Evolutionary conservation across 352 stramenopile species (phyloP), one percentile per base, ranked within the genome.

Genomic region (Phytophthora sp.): DNA sequence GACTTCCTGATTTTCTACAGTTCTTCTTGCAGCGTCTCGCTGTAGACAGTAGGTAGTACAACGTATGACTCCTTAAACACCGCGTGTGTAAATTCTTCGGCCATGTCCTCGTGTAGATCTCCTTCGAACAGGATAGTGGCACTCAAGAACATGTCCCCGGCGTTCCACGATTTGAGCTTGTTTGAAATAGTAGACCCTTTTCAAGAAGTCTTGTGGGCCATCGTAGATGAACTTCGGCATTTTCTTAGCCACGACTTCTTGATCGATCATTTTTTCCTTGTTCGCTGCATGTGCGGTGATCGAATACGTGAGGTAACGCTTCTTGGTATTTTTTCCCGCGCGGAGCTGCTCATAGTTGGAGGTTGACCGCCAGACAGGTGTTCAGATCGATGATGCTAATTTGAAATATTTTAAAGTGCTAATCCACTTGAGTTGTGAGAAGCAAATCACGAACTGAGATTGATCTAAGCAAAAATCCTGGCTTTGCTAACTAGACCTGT

Each of bases 181-280:
- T 1, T 49, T 20, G 24, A 55, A 55, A 12, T 24, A 12, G 8
- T 60, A 60, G 11, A 33, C 24, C 47, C 39, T 60, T n/a, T 60
- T 38, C 1, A 55, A 16, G 21, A 66, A 55, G 39, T 59, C 38
- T 33, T 66, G 52, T 1, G 49, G 58, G 3, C 30, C 58, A 6
- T 49, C 49, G 3, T 66, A 47, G n/a, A 50, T 66, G 29, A 66
- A 59, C 39, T 66, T 60, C 1, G 49, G 21, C 49, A 66, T 55
- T 24, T 66, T 60, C 23, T 66, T 60, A 2, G 39, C 51, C 15
- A 60, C 39, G 4, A 66, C 50, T 49, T 66, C 39, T 49, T 59
- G 30, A 50, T 54, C 8, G 4, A 66, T 51, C 7, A n/a, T 31
- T 6, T 59, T 49, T 3, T 44, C 49, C 21, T 54, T 56, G 49